Evolutionary conservation across 306 rosid genomes (phyloP), one percentile per base, ranked within the genome.

Genomic region (Senna siamea): DNA sequence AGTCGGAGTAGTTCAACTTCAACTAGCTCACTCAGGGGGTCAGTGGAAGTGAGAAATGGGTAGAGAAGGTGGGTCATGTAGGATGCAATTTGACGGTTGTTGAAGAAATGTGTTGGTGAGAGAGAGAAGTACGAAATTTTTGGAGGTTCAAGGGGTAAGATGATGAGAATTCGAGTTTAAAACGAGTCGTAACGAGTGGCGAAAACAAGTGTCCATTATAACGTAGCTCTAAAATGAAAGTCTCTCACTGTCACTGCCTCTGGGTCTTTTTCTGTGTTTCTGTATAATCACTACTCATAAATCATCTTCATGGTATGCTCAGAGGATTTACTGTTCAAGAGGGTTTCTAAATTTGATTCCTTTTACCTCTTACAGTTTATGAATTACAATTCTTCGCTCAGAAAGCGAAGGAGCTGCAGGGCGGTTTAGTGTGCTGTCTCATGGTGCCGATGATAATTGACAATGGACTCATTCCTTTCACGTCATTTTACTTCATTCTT

Each of bases 111-210:
- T 81, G 82, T n/a, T 4, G 41, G 5, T 56, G 43, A 13, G n/a
- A 40, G 13, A 32, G 11, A 57, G 5, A 59, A 52, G 14, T 1
- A 46, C 20, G 34, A 18, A 66, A 78, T 73, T 32, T 19, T 54
- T 23, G 5, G 35, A 20, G 71, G 77, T 85, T 79, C 87, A 79
- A 81, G 68, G 77, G 52, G 82, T 56, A 30, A n/a, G n/a, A 28
- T 8, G 46, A 40, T 7, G 12, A 6, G 7, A 7, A 0, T 40
- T 57, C 10, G 37, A 26, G 11, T 30, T 5, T 4, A 23, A 56
- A 56, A 56, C 9, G 18, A 23, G 13, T 12, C 1, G 18, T 5
- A 2, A 38, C 2, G 19, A 56, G 6, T 5, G 38, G 4, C n/a
- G n/a, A n/a, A n/a, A n/a, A 32, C 37, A 32, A 2, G 37, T 32